Conservation (phyloP, 805 yeast species). For the Myxozyma lipomycoides region DNA sequence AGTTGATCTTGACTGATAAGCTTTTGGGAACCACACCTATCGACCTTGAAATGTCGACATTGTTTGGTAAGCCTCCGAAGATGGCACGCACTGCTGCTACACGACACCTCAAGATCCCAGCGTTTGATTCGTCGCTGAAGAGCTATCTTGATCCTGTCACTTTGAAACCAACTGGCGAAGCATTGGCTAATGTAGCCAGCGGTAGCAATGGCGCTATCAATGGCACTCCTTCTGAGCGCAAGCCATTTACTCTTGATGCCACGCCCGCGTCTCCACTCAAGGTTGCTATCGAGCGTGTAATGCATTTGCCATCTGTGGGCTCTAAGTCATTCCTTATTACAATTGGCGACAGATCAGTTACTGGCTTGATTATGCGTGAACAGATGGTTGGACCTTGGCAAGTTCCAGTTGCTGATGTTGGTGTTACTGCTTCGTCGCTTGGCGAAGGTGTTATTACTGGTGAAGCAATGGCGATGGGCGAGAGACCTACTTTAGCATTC, state of each 20-base stretch:
- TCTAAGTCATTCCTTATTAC: conserved; percentile 92
- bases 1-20: conserved; percentile 74
- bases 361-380: conserved; percentile 94
- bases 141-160: conserved; percentile 28
- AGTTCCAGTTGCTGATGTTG: conserved; percentile 97
- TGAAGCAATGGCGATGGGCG: conserved; percentile 98
- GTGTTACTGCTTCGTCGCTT: conserved; percentile 86
- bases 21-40: conserved; percentile 80
- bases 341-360: conserved; percentile 97
- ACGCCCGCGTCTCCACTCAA: conserved; percentile 23
- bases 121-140: conserved; percentile 36
- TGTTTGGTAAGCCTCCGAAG: conserved; percentile 97
- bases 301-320: conserved; percentile 89
- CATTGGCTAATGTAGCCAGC: neutral
- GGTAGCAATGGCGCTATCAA: conserved; percentile 4
- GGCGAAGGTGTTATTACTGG: conserved; percentile 81
- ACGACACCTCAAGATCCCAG: conserved; percentile 47
- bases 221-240: conserved; percentile 6
- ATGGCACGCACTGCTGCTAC: conserved; percentile 74
- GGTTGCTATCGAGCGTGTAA: conserved; percentile 71
- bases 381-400: conserved; percentile 99
- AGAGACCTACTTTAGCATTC: conserved; percentile 84
- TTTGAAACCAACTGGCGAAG: conserved; percentile 4
- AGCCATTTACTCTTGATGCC: conserved; percentile 8
- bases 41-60: conserved; percentile 89